These are phyloP conservation scores for Chamaenerion angustifolium DNA, from an alignment of 345 rosid genomes.

Conservation along the genomic window DNA sequence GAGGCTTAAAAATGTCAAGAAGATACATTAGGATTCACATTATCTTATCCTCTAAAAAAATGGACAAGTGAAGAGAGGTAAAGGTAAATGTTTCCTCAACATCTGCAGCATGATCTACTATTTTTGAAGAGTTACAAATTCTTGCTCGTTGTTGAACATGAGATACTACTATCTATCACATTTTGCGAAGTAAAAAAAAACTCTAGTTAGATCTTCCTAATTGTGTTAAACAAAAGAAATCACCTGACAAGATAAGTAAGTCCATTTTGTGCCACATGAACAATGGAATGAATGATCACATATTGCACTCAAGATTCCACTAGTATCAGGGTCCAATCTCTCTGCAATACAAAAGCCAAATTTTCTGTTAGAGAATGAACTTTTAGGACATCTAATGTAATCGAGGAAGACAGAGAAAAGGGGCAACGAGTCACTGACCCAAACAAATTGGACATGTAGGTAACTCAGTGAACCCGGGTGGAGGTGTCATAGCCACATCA, in stretches of 20 bases:
- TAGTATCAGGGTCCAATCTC: slow-evolving; percentile 86
- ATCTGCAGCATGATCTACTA: no score
- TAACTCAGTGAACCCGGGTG: slow-evolving; percentile 55
- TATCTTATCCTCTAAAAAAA: no score
- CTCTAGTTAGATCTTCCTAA: not conserved
- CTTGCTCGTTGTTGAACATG: no score
- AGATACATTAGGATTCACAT: no score
- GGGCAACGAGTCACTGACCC: slow-evolving; percentile 24
- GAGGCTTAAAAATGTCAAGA: no score
- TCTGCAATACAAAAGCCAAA: slow-evolving; percentile 22
- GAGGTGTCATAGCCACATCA: slow-evolving; percentile 53
- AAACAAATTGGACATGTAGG: slow-evolving; percentile 91
- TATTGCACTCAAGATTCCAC: slow-evolving; percentile 67
- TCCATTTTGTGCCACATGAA: slow-evolving; percentile 89
- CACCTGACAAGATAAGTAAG: slow-evolving; percentile 84
- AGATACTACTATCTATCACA: no score
- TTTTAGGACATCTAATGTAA: not conserved
- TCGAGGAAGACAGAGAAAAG: not conserved
- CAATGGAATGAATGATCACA: slow-evolving; percentile 98
- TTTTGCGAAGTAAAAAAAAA: no score
- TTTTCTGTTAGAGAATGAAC: not conserved
- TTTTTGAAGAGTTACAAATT: no score
- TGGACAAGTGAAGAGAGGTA: no score
- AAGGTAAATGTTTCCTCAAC: no score
- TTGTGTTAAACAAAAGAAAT: slow-evolving; percentile 8